Evolutionary conservation across 176 grass and related monocot species (phyloP).

Genomic region (Luzula sylvatica): DNA sequence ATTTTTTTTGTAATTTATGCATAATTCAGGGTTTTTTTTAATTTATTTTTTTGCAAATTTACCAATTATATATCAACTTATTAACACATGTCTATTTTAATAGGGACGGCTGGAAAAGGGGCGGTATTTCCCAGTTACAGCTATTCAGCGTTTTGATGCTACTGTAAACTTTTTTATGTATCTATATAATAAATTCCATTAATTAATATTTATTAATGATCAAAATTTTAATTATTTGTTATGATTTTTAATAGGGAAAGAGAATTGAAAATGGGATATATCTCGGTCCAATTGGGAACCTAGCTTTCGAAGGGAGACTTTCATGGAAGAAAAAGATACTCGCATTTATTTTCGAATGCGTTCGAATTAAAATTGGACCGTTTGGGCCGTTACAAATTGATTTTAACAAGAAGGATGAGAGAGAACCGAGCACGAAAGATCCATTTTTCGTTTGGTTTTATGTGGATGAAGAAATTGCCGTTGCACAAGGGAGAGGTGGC

Average conservation of each 20-base stretch:
- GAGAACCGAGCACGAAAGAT: constrained; percentile 67
- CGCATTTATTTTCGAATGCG: constrained; percentile 67
- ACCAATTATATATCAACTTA: not conserved
- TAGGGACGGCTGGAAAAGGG: constrained; percentile 71
- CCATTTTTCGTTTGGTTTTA: constrained; percentile 93
- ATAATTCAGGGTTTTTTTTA: not conserved
- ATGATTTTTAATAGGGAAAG: constrained; percentile 35
- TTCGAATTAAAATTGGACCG: constrained; percentile 61
- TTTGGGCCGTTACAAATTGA: constrained; percentile 55
- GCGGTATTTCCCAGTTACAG: constrained; percentile 78
- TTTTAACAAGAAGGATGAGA: constrained; percentile 18
- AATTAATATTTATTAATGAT: not conserved
- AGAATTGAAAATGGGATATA: constrained; percentile 87
- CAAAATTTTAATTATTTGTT: not conserved
- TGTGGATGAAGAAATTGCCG: constrained; percentile 81
- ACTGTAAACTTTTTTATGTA: constrained; percentile 25
- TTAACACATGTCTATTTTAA: not conserved
- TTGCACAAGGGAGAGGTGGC: constrained; percentile 75
- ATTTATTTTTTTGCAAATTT: not conserved
- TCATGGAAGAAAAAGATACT: constrained; percentile 91
- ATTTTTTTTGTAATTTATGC: not conserved
- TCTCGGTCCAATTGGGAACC: constrained; percentile 44
- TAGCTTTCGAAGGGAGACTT: constrained; percentile 70
- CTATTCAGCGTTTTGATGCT: constrained; percentile 82
- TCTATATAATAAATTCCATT: not conserved